Percentiles rank a stretch among this genome's conserved stretches.
Evolutionary conservation across 129 eudicot species (phyloP).

Genomic region (Helianthus annuus): HanXRQr2.0-SUNRISE NC_035434.2:125215705-125216204

Average conservation of each 20-base stretch:
- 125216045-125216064: slow-evolving; percentile 89
- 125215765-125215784: too few relatives aligned
- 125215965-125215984: neutral
- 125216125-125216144: slow-evolving; percentile 75
- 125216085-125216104: slow-evolving; percentile 71
- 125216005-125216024: slow-evolving; percentile 75
- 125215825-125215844: too few relatives aligned
- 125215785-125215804: too few relatives aligned
- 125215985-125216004: slow-evolving; percentile 24
- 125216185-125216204: slow-evolving; percentile 41
- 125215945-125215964: neutral
- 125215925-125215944: neutral
- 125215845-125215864: too few relatives aligned
- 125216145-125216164: slow-evolving; percentile 88
- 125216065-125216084: slow-evolving; percentile 73
- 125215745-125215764: too few relatives aligned
- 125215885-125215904: neutral
- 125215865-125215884: neutral
- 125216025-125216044: slow-evolving; percentile 92
- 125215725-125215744: too few relatives aligned
- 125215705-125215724: too few relatives aligned
- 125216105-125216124: slow-evolving; percentile 54
- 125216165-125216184: slow-evolving; percentile 88
- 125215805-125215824: too few relatives aligned
- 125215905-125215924: neutral